phyloP scores from a whole-genome alignment of 2,329 filamentous ascomycete species.

The Exserohilum turcica region DNA sequence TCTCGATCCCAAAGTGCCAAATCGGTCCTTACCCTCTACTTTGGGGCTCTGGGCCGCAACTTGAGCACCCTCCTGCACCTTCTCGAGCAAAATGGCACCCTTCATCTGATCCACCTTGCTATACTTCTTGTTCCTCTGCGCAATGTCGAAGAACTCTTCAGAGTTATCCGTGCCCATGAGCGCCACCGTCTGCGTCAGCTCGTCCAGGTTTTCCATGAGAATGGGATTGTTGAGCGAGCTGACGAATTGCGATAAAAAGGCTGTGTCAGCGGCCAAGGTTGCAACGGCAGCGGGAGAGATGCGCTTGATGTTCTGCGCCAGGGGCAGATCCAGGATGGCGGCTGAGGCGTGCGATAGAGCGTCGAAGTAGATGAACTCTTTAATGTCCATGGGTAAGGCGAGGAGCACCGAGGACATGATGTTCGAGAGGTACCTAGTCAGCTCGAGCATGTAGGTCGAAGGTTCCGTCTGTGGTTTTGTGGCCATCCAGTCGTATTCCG shows the following conservation, averaged over 20 bases:
- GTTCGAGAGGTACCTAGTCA: slow-evolving; percentile 90
- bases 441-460: slow-evolving; percentile 92
- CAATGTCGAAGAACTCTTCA: slow-evolving; percentile 97
- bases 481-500: slow-evolving; percentile 89
- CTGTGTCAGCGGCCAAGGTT: slow-evolving; percentile 80
- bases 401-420: slow-evolving; percentile 96
- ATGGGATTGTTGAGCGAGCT: slow-evolving; percentile 86
- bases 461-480: slow-evolving; percentile 70
- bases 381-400: slow-evolving; percentile 92
- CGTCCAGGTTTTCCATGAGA: slow-evolving; percentile 85
- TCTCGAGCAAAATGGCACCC: slow-evolving; percentile 87
- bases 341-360: slow-evolving; percentile 88
- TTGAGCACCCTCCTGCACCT: slow-evolving; percentile 54
- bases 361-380: slow-evolving; percentile 97
- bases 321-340: slow-evolving; percentile 78
- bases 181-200: slow-evolving; percentile 88
- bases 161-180: slow-evolving; percentile 85
- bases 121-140: slow-evolving; percentile 88
- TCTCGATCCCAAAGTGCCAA: slow-evolving; percentile 43
- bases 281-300: slow-evolving; percentile 88
- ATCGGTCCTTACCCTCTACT: slow-evolving; percentile 35
- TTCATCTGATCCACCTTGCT: slow-evolving; percentile 90
- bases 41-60: slow-evolving; percentile 44
- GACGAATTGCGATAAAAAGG: slow-evolving; percentile 85
- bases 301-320: slow-evolving; percentile 77